These are phyloP conservation scores for Wallacemonas sp. DNA, from an alignment of 208 protist genomes.

Conservation along the genomic window DNA sequence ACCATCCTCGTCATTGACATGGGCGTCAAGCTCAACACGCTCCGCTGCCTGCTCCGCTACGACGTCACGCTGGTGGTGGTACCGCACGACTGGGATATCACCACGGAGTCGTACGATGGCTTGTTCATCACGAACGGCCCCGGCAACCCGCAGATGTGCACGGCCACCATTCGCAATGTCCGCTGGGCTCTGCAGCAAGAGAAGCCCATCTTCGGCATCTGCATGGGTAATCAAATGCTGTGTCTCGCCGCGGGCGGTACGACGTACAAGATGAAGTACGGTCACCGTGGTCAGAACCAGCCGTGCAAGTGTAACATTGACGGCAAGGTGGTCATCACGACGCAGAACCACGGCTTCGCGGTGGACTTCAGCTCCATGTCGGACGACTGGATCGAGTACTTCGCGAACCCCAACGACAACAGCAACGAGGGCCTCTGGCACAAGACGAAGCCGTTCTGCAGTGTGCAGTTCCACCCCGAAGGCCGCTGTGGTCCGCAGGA, in stretches of 20 bases:
- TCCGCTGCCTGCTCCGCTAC: slow-evolving; percentile 91
- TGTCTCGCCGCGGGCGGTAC: slow-evolving; percentile 89
- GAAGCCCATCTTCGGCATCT: slow-evolving; percentile 98
- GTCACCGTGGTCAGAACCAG: slow-evolving; percentile 99
- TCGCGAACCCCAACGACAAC: slow-evolving; percentile 97
- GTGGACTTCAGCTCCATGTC: slow-evolving; percentile 93
- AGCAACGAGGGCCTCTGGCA: slow-evolving; percentile 97
- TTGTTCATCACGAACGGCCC: slow-evolving; percentile 97
- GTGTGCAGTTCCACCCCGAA: slow-evolving; percentile 98
- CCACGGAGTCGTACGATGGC: slow-evolving; percentile 93
- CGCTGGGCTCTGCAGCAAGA: slow-evolving; percentile 80
- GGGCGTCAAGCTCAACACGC: slow-evolving; percentile 95
- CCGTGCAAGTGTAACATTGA: slow-evolving; percentile 91
- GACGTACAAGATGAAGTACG: slow-evolving; percentile 99
- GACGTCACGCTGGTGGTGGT: slow-evolving; percentile 85
- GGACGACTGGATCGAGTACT: slow-evolving; percentile 95
- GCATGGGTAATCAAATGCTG: slow-evolving; percentile 98
- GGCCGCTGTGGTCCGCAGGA: slow-evolving; percentile 95
- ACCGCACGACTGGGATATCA: slow-evolving; percentile 96
- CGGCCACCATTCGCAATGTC: slow-evolving; percentile 94
- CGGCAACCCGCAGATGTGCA: slow-evolving; percentile 88
- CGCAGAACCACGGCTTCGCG: slow-evolving; percentile 99
- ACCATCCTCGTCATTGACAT: slow-evolving; percentile 93
- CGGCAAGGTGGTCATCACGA: slow-evolving; percentile 94
- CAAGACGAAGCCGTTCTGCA: slow-evolving; percentile 95